Conservation (phyloP, 2,329 filamentous ascomycete species). For the Cytospora leucostoma region DNA sequence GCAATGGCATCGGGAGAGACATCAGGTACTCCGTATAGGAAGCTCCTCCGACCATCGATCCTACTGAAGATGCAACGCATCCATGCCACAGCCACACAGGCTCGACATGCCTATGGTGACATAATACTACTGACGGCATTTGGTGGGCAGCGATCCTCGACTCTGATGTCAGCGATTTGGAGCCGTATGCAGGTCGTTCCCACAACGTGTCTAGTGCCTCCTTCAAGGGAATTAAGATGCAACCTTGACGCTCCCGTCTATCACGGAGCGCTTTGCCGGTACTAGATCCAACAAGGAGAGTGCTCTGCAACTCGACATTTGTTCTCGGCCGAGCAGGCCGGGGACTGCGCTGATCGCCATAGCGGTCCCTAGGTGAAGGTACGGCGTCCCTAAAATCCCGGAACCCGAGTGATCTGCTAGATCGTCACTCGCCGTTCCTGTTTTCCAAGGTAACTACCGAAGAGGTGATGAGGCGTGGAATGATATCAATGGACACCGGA, state of each 20-base stretch:
- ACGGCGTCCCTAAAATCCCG: not conserved
- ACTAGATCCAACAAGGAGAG: slow-evolving; percentile 21
- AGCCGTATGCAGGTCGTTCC: slow-evolving; percentile 1
- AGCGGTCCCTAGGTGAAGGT: not conserved
- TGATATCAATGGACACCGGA: not conserved
- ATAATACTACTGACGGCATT: slow-evolving; percentile 1
- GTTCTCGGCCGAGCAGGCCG: slow-evolving; percentile 20
- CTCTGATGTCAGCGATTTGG: slow-evolving; percentile 17
- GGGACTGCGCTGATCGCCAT: slow-evolving; percentile 15
- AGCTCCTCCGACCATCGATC: not conserved
- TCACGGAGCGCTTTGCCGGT: slow-evolving; percentile 25
- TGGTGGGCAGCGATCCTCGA: slow-evolving; percentile 8
- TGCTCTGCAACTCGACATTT: slow-evolving; percentile 3
- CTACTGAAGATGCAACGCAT: not conserved
- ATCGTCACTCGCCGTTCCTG: not conserved
- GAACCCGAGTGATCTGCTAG: not conserved
- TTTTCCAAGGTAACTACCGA: not conserved
- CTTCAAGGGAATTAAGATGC: slow-evolving; percentile 10
- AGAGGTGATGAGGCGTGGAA: not conserved
- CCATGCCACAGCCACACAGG: not conserved
- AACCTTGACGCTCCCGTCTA: slow-evolving; percentile 17
- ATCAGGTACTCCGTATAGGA: not conserved
- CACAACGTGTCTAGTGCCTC: not conserved
- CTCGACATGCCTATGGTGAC: not conserved
- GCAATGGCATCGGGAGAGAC: not conserved